phyloP scores from a whole-genome alignment of 768 basidiomycete species.

The Austroboletus festivus region DNA sequence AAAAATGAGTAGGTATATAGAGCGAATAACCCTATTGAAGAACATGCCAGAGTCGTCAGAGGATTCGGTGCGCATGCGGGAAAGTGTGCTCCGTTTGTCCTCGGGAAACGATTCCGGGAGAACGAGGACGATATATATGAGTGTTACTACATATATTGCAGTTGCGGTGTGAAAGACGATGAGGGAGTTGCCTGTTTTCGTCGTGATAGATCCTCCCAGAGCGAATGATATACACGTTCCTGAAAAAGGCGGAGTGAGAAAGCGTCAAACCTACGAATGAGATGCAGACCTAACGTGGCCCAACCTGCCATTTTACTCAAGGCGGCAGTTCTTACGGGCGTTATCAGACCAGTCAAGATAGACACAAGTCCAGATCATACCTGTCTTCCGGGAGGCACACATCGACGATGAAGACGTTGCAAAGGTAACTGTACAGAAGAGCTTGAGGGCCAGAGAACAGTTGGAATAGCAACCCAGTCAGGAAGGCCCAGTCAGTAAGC shows the following conservation, averaged over 20 bases:
- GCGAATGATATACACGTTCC: slow-evolving; percentile 27
- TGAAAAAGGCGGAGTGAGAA: slow-evolving; percentile 2
- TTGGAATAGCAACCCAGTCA: slow-evolving; percentile 17
- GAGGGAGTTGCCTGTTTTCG: slow-evolving; percentile 17
- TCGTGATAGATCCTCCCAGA: slow-evolving; percentile 31
- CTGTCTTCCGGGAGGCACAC: slow-evolving; percentile 22
- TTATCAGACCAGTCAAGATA: slow-evolving; percentile 3
- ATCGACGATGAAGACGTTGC: slow-evolving; percentile 30
- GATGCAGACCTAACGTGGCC: slow-evolving; percentile 23
- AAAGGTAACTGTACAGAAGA: neutral
- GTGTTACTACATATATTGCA: slow-evolving; percentile 8
- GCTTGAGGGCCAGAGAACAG: slow-evolving; percentile 1
- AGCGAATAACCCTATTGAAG: neutral
- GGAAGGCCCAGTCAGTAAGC: slow-evolving; percentile 15
- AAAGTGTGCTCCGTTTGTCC: slow-evolving; percentile 19
- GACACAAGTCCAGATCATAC: slow-evolving; percentile 3
- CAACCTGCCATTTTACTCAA: slow-evolving; percentile 30
- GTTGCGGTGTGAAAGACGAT: slow-evolving; percentile 22
- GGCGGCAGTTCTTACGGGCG: slow-evolving; percentile 19
- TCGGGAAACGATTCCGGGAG: slow-evolving; percentile 33
- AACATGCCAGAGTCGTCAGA: neutral
- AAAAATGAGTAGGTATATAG: slow-evolving; percentile 11
- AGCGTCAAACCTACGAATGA: too few species aligned
- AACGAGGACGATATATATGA: slow-evolving; percentile 23
- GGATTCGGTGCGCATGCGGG: slow-evolving; percentile 1